Conservation (phyloP, 345 rosid species). For the Anastatica hierochuntica region DNA sequence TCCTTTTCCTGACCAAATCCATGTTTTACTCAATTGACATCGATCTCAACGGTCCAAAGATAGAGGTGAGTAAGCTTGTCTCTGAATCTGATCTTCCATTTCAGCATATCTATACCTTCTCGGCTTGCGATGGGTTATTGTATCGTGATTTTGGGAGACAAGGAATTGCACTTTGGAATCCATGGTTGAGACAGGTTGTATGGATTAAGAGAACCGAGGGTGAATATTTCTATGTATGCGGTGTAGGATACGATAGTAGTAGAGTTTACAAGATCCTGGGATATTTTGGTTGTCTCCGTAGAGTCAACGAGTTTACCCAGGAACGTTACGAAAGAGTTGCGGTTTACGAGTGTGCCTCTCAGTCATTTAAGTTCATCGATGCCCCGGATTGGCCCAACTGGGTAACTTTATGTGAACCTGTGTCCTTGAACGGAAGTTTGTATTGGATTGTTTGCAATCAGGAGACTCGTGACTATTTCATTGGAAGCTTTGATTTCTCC, state of each 20-base stretch:
- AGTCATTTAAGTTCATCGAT: neutral
- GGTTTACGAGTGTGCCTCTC: neutral
- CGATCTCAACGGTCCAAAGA: neutral
- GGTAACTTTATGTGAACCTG: neutral
- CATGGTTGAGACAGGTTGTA: neutral
- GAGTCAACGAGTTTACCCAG: no score
- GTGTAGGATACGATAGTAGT: neutral
- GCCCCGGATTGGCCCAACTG: no score
- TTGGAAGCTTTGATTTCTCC: slow-evolving; percentile 7
- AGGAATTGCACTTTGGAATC: neutral
- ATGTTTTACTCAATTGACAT: neutral
- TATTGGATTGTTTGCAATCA: neutral
- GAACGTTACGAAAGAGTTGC: neutral
- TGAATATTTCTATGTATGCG: neutral
- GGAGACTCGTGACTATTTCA: neutral
- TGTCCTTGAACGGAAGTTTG: slow-evolving; percentile 7
- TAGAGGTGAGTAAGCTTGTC: neutral
- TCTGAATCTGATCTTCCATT: neutral
- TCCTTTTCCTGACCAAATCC: neutral
- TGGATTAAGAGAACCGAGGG: neutral
- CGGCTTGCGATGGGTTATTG: neutral
- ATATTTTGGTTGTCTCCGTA: neutral
- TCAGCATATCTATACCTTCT: neutral
- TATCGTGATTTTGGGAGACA: neutral
- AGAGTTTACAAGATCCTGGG: slow-evolving; percentile 6